phyloP scores from a whole-genome alignment of 108 stramenopile species.

The Aurantiochytrium sp. region DNA sequence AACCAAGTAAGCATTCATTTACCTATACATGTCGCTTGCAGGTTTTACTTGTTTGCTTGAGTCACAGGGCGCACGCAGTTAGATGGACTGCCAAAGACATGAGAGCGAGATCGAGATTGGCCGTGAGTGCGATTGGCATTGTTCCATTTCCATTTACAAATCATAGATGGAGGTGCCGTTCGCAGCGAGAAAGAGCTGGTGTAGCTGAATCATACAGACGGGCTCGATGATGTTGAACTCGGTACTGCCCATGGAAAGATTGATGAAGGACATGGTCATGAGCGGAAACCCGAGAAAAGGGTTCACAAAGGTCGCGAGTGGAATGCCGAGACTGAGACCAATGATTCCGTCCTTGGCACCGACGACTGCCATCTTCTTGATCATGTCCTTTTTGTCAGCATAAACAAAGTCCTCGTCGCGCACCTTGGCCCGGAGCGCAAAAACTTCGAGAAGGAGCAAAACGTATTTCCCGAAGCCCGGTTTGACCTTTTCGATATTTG shows the following conservation, averaged over 20 bases:
- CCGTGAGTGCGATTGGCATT: no score
- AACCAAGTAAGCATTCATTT: no score
- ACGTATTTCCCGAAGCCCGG: background rate
- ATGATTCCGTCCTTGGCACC: constrained; percentile 12
- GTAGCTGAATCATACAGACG: constrained; percentile 10
- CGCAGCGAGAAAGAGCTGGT: background rate
- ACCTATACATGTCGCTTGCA: no score
- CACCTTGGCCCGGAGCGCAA: background rate
- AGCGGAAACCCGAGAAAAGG: constrained; percentile 1
- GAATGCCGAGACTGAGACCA: background rate
- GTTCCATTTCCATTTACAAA: background rate
- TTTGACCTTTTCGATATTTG: background rate
- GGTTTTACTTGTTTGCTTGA: no score
- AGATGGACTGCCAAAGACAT: no score
- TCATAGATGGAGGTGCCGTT: background rate
- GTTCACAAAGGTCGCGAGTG: background rate
- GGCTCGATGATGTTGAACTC: constrained; percentile 20
- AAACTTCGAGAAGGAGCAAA: background rate
- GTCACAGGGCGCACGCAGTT: no score
- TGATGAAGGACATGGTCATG: background rate
- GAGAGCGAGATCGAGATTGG: no score
- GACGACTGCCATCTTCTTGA: background rate
- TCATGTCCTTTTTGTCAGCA: background rate
- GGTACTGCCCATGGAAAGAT: constrained; percentile 1
- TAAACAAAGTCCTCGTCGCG: background rate